Evolutionary conservation across 768 basidiomycete genomes (phyloP).

Genomic region (Tephrocybe sp.): DNA sequence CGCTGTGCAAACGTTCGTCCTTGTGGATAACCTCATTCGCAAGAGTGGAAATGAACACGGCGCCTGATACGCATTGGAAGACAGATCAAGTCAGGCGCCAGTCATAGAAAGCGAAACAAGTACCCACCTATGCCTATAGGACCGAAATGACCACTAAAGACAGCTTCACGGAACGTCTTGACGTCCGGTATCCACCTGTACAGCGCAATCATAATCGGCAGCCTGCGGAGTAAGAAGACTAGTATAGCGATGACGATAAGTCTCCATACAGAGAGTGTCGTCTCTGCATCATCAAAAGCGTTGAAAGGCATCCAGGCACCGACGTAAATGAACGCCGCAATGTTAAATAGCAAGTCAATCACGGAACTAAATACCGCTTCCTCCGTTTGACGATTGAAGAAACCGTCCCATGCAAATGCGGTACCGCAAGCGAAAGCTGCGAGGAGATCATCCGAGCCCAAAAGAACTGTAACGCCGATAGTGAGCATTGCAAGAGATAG

Average conservation of each 20-base stretch:
- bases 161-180: slow-evolving; percentile 89
- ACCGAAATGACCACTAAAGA: slow-evolving; percentile 95
- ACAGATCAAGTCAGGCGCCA: neutral
- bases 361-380: slow-evolving; percentile 95
- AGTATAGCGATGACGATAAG: slow-evolving; percentile 80
- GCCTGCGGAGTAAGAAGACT: slow-evolving; percentile 76
- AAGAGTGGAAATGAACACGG: slow-evolving; percentile 89
- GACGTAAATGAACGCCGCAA: slow-evolving; percentile 92
- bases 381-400: slow-evolving; percentile 91
- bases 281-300: slow-evolving; percentile 61
- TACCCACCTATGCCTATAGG: slow-evolving; percentile 73
- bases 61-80: slow-evolving; percentile 45
- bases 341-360: slow-evolving; percentile 93
- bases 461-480: slow-evolving; percentile 78
- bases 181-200: slow-evolving; percentile 96
- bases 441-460: slow-evolving; percentile 92
- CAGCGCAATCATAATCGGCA: slow-evolving; percentile 80
- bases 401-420: slow-evolving; percentile 96
- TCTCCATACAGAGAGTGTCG: slow-evolving; percentile 79
- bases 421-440: slow-evolving; percentile 94
- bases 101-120: neutral
- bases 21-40: slow-evolving; percentile 59
- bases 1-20: slow-evolving; percentile 39
- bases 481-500: slow-evolving; percentile 80
- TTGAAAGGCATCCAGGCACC: slow-evolving; percentile 97